phyloP scores from a whole-genome alignment of 352 stramenopile species.

The Phytophthora palmivora region DNA sequence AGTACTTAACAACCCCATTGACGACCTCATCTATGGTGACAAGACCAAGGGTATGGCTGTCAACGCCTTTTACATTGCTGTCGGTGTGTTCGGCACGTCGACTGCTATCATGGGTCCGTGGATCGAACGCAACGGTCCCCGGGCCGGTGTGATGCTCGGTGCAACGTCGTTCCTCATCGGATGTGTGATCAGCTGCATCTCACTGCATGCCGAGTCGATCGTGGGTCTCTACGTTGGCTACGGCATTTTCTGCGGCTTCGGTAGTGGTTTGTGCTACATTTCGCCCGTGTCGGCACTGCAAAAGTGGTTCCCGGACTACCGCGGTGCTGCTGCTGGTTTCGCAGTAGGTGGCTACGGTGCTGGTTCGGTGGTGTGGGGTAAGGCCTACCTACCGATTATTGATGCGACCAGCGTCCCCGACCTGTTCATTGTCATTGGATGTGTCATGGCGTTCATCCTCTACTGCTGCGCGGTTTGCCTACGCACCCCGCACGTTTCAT shows the following conservation, averaged over 20 bases:
- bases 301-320: constrained; percentile 85
- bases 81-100: constrained; percentile 66
- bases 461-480: constrained; percentile 51
- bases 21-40: constrained; percentile 57
- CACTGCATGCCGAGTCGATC: constrained; percentile 55
- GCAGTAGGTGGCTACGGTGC: constrained; percentile 70
- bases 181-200: constrained; percentile 58
- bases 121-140: constrained; percentile 71
- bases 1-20: constrained; percentile 78
- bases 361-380: constrained; percentile 71
- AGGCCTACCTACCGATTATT: constrained; percentile 69
- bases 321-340: constrained; percentile 71
- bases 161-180: constrained; percentile 60
- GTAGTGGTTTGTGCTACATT: constrained; percentile 78
- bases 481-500: constrained; percentile 55
- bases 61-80: constrained; percentile 77
- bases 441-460: constrained; percentile 48
- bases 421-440: constrained; percentile 62
- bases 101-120: constrained; percentile 72
- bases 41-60: constrained; percentile 61
- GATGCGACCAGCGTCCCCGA: constrained; percentile 49
- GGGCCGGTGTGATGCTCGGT: constrained; percentile 55
- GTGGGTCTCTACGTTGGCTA: constrained; percentile 71
- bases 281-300: constrained; percentile 76
- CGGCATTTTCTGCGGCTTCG: constrained; percentile 67